Conservation (phyloP, 2,329 filamentous ascomycete genomes). For the Aspergillus oerlinghausenensis region DNA sequence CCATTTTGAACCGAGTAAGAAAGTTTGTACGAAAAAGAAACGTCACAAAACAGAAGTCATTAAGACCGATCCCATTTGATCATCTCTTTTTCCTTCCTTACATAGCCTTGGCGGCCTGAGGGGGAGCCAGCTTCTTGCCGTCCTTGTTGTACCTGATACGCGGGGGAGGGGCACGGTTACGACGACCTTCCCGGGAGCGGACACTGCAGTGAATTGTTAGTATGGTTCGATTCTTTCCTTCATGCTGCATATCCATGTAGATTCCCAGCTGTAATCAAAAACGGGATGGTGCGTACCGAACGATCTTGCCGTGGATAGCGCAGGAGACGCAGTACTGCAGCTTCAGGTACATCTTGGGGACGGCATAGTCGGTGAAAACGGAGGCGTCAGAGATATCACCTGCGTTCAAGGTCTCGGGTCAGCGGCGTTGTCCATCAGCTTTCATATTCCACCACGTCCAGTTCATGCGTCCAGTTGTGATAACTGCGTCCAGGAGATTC, state of each 20-base stretch:
- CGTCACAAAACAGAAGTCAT: slow-evolving; percentile 35
- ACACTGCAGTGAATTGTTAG: slow-evolving; percentile 59
- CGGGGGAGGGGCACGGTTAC: slow-evolving; percentile 97
- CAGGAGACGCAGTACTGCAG: slow-evolving; percentile 99
- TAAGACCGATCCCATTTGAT: slow-evolving; percentile 34
- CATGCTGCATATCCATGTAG: neutral
- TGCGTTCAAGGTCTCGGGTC: slow-evolving; percentile 37
- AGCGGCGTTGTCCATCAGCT: slow-evolving; percentile 6
- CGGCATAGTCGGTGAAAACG: slow-evolving; percentile 98
- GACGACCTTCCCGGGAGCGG: slow-evolving; percentile 91
- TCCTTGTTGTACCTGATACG: slow-evolving; percentile 99
- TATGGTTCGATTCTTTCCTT: slow-evolving; percentile 1
- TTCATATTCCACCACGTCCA: neutral
- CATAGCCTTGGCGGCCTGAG: slow-evolving; percentile 65
- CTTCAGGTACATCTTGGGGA: slow-evolving; percentile 99
- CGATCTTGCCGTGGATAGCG: slow-evolving; percentile 99
- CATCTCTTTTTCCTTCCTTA: slow-evolving; percentile 34
- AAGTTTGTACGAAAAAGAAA: slow-evolving; percentile 27
- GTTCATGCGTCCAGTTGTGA: neutral
- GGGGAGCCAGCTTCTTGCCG: slow-evolving; percentile 98
- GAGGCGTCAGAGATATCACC: slow-evolving; percentile 99
- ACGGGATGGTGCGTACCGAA: slow-evolving; percentile 70
- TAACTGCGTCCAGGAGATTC: neutral
- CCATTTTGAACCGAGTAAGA: slow-evolving; percentile 23
- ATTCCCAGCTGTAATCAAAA: neutral